Evolutionary conservation across 805 yeast species (phyloP).

Genomic region (Candida khao-thaluensis): DNA sequence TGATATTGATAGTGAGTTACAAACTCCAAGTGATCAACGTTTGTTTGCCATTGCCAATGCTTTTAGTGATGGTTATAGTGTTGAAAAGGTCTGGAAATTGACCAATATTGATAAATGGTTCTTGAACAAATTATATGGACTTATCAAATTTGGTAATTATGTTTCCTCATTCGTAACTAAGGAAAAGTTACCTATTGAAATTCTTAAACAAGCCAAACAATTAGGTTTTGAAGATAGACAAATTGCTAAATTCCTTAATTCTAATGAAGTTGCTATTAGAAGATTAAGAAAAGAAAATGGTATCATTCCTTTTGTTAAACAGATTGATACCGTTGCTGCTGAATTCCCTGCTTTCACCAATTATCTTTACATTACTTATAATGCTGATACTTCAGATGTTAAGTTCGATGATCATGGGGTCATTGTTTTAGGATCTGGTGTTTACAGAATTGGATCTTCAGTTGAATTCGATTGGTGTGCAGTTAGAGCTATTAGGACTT

Average conservation of each 20-base stretch:
- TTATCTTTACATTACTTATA: conserved; percentile 91
- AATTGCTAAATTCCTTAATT: conserved; percentile 81
- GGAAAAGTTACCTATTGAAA: conserved; percentile 59
- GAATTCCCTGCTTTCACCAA: conserved; percentile 97
- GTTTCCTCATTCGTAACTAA: conserved; percentile 56
- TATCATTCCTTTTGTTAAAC: conserved; percentile 88
- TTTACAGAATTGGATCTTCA: conserved; percentile 96
- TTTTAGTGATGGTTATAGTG: conserved; percentile 80
- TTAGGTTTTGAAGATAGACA: conserved; percentile 97
- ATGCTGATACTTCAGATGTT: conserved; percentile 85
- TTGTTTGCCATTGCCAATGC: conserved; percentile 97
- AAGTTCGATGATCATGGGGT: conserved; percentile 89
- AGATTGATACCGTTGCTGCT: conserved; percentile 98
- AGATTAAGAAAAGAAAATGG: conserved; percentile 84
- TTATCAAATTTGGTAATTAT: conserved; percentile 68
- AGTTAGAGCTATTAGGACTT: conserved; percentile 91
- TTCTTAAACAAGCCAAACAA: conserved; percentile 86
- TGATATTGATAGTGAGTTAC: conserved; percentile 89
- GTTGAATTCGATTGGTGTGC: conserved; percentile 99
- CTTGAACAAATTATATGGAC: conserved; percentile 75
- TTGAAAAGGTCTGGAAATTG: conserved; percentile 87
- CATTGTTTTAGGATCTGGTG: conserved; percentile 97
- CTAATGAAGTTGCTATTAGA: conserved; percentile 92
- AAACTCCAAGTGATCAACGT: conserved; percentile 97
- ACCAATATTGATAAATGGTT: conserved; percentile 96